Evolutionary conservation across 495 filamentous ascomycete genomes (phyloP), one percentile per base, ranked within the genome.

Genomic region (Astrothelium subdiscretum): DNA sequence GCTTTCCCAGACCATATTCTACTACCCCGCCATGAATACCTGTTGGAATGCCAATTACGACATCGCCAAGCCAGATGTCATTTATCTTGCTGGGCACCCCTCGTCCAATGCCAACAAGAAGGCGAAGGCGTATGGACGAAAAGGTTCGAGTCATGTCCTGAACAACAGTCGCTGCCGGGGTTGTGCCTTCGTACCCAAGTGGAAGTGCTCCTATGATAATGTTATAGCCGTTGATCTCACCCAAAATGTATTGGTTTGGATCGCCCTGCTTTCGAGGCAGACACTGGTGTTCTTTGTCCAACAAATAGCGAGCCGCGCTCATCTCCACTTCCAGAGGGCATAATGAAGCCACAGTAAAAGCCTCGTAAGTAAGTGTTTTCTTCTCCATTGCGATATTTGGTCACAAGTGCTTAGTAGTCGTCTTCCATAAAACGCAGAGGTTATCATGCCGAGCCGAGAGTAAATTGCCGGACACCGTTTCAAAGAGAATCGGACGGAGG

Each of bases 61-160:
- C 65, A 63, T 79, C 78, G 20, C 78, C 78, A 6, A 80, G 73
- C 10, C 73, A 72, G 6, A 81, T 73, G 63, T 77, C 69, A 57
- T 70, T 62, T 20, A 68, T 63, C 10, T 18, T n/a, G 32, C 59
- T 73, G 10, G 77, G 74, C 3, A 72, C 69, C 2, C 76, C 77
- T 22, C 75, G 77, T 6, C 73, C 77, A 35, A 80, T 78, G 20
- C 78, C 78, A 3, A 83, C 78, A 68, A 81, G 76, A 27, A 82
- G 67, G 31, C 72, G 62, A 59, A 78, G 64, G 24, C 72, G 62
- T 22, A 81, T 63, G 18, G 71, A 69, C 13, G 73, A 68, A 64
- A 81, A 83, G 29, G 58, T 78, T 5, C 66, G 62, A 6, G 69
- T 38, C 77, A 79, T 66, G 52, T 77, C 63, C 29, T 22, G 70